Base-by-base conservation (phyloP, 441 rosid species). In the Mallotus japonicus region DNA sequence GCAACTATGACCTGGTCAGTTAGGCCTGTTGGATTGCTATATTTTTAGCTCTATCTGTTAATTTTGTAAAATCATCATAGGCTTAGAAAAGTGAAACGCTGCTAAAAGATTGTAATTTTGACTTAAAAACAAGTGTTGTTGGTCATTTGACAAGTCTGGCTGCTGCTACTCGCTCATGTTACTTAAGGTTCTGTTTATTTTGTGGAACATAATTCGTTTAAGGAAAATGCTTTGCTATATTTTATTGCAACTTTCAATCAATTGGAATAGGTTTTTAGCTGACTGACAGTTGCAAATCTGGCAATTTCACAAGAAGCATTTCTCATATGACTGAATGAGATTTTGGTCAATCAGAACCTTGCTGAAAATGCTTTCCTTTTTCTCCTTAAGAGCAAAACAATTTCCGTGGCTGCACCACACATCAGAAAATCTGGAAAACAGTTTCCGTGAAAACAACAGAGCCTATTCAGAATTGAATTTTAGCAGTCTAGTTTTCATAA, bases 1-100 rank as follows among this genome's bases (percentile, higher is more conserved):
- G 99, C 84, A 96, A 96, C 84, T 90, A 93, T 81, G 98, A 96
- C 85, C 83, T 96, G 96, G 99, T 93, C 72, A 88, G 97, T 88
- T 72, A 61, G 63, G 40, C 74, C 40, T 51, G 44, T 20, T 47
- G 46, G 6, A 55, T 8, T 55, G 63, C 57, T 28, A 24, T 67
- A 44, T 75, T 53, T 56, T 37, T 42, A n/a, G 50, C 50, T 75
- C 62, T 69, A 53, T 16, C 15, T 49, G 46, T 54, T 15, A 17
- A 62, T 22, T 17, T 63, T 69, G 32, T 56, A 63, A 54, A 22
- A 5, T 57, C 24, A 19, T 47, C 24, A 44, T 49, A 70, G 13
- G 7, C 19, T 19, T 34, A 3, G 55, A 13, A 64, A 37, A 70
- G 3, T 55, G 74, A 42, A 67, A 44, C 15, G 6, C 59, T 20